Evolutionary conservation across 495 filamentous ascomycete genomes (phyloP), one percentile per base, ranked within the genome.

Genomic region (Chaetomium fimeti): DNA sequence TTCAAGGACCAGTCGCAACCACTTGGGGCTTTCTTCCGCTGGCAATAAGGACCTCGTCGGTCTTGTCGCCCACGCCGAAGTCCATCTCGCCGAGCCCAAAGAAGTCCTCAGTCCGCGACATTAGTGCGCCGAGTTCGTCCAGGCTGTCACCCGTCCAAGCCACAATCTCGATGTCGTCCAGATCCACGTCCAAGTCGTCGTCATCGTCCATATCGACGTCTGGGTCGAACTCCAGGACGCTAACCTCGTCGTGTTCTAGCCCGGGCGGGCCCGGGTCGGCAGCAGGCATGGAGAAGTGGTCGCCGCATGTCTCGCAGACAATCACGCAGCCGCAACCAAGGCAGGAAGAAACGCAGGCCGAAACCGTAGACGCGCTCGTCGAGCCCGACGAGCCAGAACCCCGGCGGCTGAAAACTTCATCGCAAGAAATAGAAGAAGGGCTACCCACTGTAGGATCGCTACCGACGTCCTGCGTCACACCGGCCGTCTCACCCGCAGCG

Each of bases 371-470:
- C 16, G 53, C 62, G 28, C 38, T 45, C 20, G 57, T 32, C 16
- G 28, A 32, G 16, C n/a, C 38, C 60, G 38, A 62, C 3, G 38
- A 20, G 38, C 40, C 25, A 4, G 29, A 28, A 20, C 51, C 45
- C 49, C 51, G 62, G 45, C 25, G 48, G 15, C 29, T 38, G 16
- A 29, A 43, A 45, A 54, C 48, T 16, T 43, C 28, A 75, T 43
- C 58, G 55, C 22, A 36, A 66, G 63, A 60, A 71, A 69, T 69
- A 76, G 68, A 57, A 72, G 68, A 68, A 67, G 78, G 74, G 70
- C 76, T 68, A 96, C 93, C 82, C 85, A 98, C 93, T 86, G 95
- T 99, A 76, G 94, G 94, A 83, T 99, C 94, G 67, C 87, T 90
- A 74, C 86, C 91, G 62, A 99, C 92, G 78, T 99, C 94, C 77